phyloP scores from a whole-genome alignment of 2,329 filamentous ascomycete species.

The Fusarium brevicatenulatum region DNA sequence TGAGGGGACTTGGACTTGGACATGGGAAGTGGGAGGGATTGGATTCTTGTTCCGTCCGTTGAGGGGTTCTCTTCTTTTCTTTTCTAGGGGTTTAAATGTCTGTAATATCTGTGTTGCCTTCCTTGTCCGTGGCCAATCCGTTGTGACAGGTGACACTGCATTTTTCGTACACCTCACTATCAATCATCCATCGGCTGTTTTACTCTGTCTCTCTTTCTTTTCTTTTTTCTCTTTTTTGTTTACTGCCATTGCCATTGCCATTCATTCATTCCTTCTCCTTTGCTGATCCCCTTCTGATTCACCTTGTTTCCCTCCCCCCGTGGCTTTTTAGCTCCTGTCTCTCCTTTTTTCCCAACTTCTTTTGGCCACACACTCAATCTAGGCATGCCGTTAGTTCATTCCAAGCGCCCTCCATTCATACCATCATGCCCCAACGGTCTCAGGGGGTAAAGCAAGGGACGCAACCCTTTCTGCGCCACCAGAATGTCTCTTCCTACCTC shows the following conservation, averaged over 20 bases:
- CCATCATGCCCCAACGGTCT: slow-evolving; percentile 9
- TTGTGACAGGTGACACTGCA: neutral
- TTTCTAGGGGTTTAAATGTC: neutral
- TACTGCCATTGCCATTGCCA: neutral
- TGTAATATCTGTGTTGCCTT: neutral
- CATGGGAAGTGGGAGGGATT: neutral
- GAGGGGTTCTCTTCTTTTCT: neutral
- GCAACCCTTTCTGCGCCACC: neutral
- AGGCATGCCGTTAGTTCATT: slow-evolving; percentile 1
- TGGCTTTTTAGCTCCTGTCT: neutral
- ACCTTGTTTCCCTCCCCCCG: neutral
- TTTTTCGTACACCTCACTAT: neutral
- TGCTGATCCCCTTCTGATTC: neutral
- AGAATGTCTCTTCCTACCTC: neutral
- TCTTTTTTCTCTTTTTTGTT: no score
- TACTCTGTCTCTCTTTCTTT: neutral
- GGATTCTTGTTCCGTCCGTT: neutral
- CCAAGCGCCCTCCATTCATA: neutral
- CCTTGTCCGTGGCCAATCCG: neutral
- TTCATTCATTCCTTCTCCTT: neutral
- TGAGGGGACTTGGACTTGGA: neutral
- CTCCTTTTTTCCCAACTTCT: neutral
- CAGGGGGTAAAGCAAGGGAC: slow-evolving; percentile 7
- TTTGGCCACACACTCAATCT: neutral
- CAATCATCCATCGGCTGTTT: neutral